These are phyloP conservation scores for Dothideomycetes sp. DNA, from an alignment of 2,329 filamentous ascomycete species.

Conservation along the genomic window DNA sequence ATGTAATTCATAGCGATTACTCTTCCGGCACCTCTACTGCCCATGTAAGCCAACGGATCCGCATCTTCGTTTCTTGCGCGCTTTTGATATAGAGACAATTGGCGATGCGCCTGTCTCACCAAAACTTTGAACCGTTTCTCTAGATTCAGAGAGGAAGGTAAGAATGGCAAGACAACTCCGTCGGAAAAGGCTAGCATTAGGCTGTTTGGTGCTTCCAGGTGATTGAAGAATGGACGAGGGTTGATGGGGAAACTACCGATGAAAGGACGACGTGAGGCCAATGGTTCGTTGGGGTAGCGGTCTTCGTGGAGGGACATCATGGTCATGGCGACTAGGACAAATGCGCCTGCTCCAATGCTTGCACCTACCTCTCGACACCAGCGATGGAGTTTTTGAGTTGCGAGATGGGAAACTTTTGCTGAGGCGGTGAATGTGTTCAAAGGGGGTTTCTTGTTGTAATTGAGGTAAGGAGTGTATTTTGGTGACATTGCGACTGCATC, in stretches of 20 bases:
- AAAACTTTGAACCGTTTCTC: slow-evolving; percentile 32
- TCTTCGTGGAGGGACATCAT: slow-evolving; percentile 39
- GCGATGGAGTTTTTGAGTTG: slow-evolving; percentile 29
- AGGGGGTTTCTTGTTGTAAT: slow-evolving; percentile 31
- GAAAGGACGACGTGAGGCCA: slow-evolving; percentile 29
- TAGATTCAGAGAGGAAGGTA: slow-evolving; percentile 28
- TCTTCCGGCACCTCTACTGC: slow-evolving; percentile 29
- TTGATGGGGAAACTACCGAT: slow-evolving; percentile 39
- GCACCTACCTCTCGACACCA: slow-evolving; percentile 31
- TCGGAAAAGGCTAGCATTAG: slow-evolving; percentile 42
- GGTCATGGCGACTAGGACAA: slow-evolving; percentile 36
- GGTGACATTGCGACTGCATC: slow-evolving; percentile 21
- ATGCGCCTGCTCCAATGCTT: slow-evolving; percentile 37
- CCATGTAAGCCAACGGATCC: slow-evolving; percentile 22
- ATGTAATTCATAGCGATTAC: slow-evolving; percentile 38
- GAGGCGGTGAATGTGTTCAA: slow-evolving; percentile 28
- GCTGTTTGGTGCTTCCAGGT: slow-evolving; percentile 30
- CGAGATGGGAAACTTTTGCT: slow-evolving; percentile 25
- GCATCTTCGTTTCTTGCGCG: slow-evolving; percentile 20
- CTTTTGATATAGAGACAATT: slow-evolving; percentile 38
- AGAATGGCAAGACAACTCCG: slow-evolving; percentile 37
- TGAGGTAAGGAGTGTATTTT: slow-evolving; percentile 28
- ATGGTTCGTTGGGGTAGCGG: slow-evolving; percentile 22
- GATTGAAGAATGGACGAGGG: slow-evolving; percentile 35
- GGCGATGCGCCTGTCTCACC: slow-evolving; percentile 33